Base-by-base conservation (phyloP, 345 rosid species). In the Gossypium turneri region DNA sequence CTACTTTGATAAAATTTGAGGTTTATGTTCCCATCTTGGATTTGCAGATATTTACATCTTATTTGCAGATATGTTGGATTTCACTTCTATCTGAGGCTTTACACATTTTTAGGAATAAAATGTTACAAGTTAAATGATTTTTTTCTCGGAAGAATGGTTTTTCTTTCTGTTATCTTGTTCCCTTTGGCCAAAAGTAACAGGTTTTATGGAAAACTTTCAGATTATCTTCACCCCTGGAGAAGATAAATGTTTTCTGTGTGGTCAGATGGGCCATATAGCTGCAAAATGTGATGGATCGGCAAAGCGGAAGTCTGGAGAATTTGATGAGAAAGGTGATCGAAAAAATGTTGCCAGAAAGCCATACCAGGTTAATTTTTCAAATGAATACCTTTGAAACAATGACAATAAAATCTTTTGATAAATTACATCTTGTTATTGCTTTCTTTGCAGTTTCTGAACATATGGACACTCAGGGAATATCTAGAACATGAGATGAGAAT, bases 401-500 rank as follows among this genome's bases (percentile, higher is more conserved):
- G 55, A 17, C 12, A 51, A 51, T 9, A 27, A 27, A 29, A 29
- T 69, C 11, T 25, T 69, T 64, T 1, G 1, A 71, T 77, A 56
- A 50, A 27, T 17, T 51, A 17, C 24, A 16, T 2, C 60, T 51
- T 51, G 10, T 25, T 52, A 47, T 74, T 76, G 47, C 41, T 61
- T 38, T 22, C 56, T 66, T 29, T 59, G 82, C 97, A 95, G 99
- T 89, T 95, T 80, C 87, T 95, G 73, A 88, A 95, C 71, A 87
- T 93, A 70, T 95, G 98, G 98, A 91, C 90, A 56, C 93, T 93
- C 53, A 86, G 98, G 82, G 97, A 95, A 81, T 95, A 95, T 82
- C 81, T 95, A 85, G 97, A 93, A 77, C 78, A 81, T 43, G 99
- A 95, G 84, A 74, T 95, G 85, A 85, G 81, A 74, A 89, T 86